Evolutionary conservation across 371 early-diverging fungal species (phyloP), one percentile per base, ranked within the genome.

Genomic region (Mucor racemosus): DNA sequence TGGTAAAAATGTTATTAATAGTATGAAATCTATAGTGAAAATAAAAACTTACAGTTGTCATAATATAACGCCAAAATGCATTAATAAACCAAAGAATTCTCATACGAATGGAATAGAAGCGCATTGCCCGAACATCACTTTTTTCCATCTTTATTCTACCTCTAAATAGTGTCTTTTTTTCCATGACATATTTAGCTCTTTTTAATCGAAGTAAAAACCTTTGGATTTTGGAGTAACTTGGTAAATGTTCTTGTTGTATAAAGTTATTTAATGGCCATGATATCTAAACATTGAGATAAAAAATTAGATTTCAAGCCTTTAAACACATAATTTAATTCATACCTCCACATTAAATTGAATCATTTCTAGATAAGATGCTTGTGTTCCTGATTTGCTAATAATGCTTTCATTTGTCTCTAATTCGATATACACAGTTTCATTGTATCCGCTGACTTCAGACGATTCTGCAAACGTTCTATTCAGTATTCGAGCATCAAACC

Each of bases 181-280:
- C 85, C 61, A 84, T 67, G 1, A 82, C 50, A 57, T 76, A 77
- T 56, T 84, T 84, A n/a, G 83, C 77, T 11, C 83, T 64, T 44
- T 79, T 84, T 8, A 84, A 41, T 31, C 81, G 75, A 7, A 82
- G 58, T 13, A 84, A 26, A 14, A 84, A 73, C 1, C 67, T 62
- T 1, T 62, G 59, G 17, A 84, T 72, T 17, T 68, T 73, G n/a
- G 66, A 71, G 59, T 84, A 84, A 10, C 69, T 65, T 31, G 42
- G 50, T 39, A 81, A 38, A 15, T 44, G 67, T 7, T 69, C 57
- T 35, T 54, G 39, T 19, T 64, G 70, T 17, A 84, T 78, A 62
- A 82, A 81, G 46, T 79, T 79, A 31, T 81, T 78, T 21, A 84
- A 64, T 7, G 85, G 83, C 80, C 81, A 82, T 9, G 84, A 77